Evolutionary conservation across 2,329 filamentous ascomycete genomes (phyloP).

Genomic region (Neofusicoccum parvum): DNA sequence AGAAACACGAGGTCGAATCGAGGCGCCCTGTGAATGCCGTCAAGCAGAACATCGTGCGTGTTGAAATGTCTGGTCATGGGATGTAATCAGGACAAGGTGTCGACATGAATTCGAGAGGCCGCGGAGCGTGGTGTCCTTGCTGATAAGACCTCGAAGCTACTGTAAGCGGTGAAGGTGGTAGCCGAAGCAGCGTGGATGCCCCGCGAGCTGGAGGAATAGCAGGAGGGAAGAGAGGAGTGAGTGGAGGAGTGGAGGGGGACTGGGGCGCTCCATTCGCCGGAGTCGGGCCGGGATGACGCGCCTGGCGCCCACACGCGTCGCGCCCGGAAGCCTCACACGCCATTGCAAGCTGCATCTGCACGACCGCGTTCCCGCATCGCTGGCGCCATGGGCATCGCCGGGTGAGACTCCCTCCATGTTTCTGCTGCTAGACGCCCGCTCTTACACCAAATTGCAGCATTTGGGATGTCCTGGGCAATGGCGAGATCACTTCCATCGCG

Average conservation of each 20-base stretch:
- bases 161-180: no score
- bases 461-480: conserved; percentile 43
- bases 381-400: conserved; percentile 22
- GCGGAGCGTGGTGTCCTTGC: no score
- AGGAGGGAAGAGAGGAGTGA: background rate
- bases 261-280: background rate
- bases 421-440: background rate
- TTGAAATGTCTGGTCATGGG: no score
- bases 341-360: background rate
- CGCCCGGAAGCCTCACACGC: background rate
- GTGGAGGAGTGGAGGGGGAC: background rate
- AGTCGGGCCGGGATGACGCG: background rate
- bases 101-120: no score
- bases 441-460: conserved; percentile 26
- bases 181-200: background rate
- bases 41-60: no score
- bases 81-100: no score
- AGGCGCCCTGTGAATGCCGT: background rate
- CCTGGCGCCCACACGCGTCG: background rate
- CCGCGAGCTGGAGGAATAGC: no score
- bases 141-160: no score
- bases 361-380: background rate
- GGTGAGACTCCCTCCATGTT: background rate
- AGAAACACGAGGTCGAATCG: background rate
- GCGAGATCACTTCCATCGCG: conserved; percentile 38